These are phyloP conservation scores for Auxenochlorella protothecoides DNA, from an alignment of 139 green algal genomes.

Conservation along the genomic window DNA sequence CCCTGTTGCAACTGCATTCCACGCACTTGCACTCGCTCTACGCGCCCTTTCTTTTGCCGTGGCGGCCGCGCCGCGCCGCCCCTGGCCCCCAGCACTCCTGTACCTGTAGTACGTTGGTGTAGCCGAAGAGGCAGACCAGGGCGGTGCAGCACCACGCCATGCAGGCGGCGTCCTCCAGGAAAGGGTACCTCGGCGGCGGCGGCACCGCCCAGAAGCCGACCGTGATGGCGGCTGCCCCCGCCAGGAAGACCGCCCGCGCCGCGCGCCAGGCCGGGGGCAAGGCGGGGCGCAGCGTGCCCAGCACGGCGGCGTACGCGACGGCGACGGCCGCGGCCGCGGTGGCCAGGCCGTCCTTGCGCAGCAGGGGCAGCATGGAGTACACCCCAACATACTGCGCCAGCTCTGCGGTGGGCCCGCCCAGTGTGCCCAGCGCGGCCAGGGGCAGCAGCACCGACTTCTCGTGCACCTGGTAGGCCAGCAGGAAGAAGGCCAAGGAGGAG, in stretches of 20 bases:
- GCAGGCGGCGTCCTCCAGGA: conserved; percentile 29
- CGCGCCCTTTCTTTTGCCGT: no score
- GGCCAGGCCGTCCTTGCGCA: conserved; percentile 66
- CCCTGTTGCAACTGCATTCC: no score
- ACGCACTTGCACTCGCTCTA: no score
- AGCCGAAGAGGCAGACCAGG: not conserved
- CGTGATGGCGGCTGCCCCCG: not conserved
- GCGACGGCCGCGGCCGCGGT: conserved; percentile 34
- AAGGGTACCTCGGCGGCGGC: conserved; percentile 13
- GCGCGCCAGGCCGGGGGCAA: not conserved
- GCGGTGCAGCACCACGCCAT: conserved; percentile 1
- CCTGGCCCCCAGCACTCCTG: not conserved
- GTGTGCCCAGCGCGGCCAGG: conserved; percentile 15
- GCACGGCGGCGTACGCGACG: conserved; percentile 1
- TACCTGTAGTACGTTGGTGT: conserved; percentile 3
- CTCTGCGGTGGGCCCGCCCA: no score
- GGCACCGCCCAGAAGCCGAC: not conserved
- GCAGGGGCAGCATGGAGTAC: conserved; percentile 87
- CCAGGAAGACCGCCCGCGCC: not conserved
- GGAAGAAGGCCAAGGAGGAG: conserved; percentile 79
- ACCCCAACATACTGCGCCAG: no score
- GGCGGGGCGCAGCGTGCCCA: not conserved
- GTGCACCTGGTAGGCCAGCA: conserved; percentile 98
- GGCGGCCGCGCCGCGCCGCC: no score
- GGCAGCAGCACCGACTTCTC: conserved; percentile 95